These are phyloP conservation scores for Sarocladium strictum DNA, from an alignment of 2,329 filamentous ascomycete species.

Conservation along the genomic window DNA sequence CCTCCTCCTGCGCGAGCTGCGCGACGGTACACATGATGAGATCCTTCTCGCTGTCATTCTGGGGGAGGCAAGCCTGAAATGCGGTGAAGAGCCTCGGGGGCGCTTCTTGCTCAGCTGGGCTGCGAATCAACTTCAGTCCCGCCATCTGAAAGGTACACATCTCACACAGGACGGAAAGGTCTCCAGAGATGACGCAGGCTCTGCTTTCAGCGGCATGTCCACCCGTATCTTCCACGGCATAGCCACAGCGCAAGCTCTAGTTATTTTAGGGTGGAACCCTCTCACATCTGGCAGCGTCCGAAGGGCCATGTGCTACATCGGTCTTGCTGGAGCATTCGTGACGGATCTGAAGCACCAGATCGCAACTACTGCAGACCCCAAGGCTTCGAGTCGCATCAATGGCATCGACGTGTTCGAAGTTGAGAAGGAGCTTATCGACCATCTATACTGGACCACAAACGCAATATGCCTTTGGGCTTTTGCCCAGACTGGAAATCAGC, in stretches of 20 bases:
- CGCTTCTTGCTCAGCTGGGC: slow-evolving; percentile 29
- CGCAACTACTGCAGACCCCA: slow-evolving; percentile 18
- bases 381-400: slow-evolving; percentile 31
- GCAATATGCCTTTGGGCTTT: slow-evolving; percentile 32
- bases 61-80: slow-evolving; percentile 30
- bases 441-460: slow-evolving; percentile 33
- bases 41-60: slow-evolving; percentile 32
- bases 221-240: slow-evolving; percentile 27
- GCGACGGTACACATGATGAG: slow-evolving; percentile 32
- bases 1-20: slow-evolving; percentile 29
- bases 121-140: slow-evolving; percentile 23
- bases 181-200: slow-evolving; percentile 8
- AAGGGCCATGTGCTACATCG: slow-evolving; percentile 28
- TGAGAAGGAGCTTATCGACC: slow-evolving; percentile 31
- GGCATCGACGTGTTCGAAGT: slow-evolving; percentile 33
- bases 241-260: slow-evolving; percentile 26
- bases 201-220: slow-evolving; percentile 20
- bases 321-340: slow-evolving; percentile 25
- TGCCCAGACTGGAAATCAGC: slow-evolving; percentile 25
- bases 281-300: slow-evolving; percentile 25
- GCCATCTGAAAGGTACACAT: slow-evolving; percentile 17
- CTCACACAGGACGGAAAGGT: slow-evolving; percentile 16
- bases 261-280: slow-evolving; percentile 31
- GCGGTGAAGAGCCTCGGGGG: slow-evolving; percentile 24
- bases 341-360: slow-evolving; percentile 26